Conservation (phyloP, 108 stramenopile species). For the Nannochloropsis granulata region DNA sequence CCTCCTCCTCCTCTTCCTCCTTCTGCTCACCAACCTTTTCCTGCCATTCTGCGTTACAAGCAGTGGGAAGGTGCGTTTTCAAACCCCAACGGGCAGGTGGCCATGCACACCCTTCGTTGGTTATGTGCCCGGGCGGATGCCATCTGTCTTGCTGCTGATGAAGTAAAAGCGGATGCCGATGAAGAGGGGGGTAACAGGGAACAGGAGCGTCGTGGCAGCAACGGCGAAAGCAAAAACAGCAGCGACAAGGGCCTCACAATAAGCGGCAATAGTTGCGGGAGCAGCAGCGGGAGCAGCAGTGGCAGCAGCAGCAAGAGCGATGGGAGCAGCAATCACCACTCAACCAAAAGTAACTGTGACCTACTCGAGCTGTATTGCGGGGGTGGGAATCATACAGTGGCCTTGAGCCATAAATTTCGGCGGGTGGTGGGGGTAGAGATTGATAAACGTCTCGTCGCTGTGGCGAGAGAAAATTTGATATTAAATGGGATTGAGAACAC, state of each 20-base stretch:
- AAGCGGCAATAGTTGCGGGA: background rate
- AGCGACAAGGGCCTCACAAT: background rate
- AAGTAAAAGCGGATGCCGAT: background rate
- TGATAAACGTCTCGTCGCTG: background rate
- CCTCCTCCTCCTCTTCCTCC: background rate
- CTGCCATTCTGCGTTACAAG: background rate
- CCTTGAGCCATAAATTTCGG: background rate
- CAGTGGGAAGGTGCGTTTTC: slow-evolving; percentile 1
- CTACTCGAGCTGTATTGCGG: slow-evolving; percentile 10
- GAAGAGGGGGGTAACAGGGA: background rate
- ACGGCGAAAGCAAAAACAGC: background rate
- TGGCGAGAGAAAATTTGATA: background rate
- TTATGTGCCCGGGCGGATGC: background rate
- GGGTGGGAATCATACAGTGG: slow-evolving; percentile 6
- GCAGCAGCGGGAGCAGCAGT: background rate
- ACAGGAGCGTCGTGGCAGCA: background rate
- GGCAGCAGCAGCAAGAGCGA: background rate
- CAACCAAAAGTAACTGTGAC: background rate
- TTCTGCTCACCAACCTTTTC: background rate
- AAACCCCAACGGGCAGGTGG: slow-evolving; percentile 1
- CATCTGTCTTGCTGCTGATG: background rate
- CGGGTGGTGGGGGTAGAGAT: slow-evolving; percentile 4
- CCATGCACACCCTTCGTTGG: background rate
- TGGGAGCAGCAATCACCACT: background rate
- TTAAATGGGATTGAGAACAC: slow-evolving; percentile 4